These are phyloP conservation scores for Ustilago bromivora DNA, from an alignment of 1,284 basidiomycete genomes.

Conservation along the genomic window DNA sequence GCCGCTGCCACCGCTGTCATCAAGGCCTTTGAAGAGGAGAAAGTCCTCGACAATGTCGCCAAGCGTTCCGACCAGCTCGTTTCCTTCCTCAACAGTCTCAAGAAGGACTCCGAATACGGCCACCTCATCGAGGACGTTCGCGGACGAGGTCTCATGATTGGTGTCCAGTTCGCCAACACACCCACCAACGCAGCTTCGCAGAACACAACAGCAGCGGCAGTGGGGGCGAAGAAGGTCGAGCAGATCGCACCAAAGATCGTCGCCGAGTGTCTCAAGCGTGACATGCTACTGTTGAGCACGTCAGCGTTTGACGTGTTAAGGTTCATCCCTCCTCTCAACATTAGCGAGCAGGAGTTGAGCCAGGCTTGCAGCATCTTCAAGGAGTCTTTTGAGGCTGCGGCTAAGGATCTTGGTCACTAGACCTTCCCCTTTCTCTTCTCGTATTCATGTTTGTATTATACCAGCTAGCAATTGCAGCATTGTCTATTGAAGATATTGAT, in stretches of 20 bases:
- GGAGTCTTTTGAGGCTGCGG: conserved; percentile 50
- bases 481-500: not conserved
- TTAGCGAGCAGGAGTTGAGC: conserved; percentile 55
- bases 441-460: conserved; percentile 12
- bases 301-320: conserved; percentile 64
- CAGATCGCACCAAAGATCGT: conserved; percentile 60
- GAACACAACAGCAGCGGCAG: conserved; percentile 24
- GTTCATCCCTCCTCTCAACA: conserved; percentile 65
- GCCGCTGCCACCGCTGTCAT: conserved; percentile 63
- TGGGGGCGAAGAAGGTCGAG: conserved; percentile 11
- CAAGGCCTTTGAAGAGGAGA: conserved; percentile 59
- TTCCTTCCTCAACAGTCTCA: conserved; percentile 47
- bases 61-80: conserved; percentile 60
- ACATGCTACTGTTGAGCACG: conserved; percentile 66
- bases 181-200: conserved; percentile 20
- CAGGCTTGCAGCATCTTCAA: conserved; percentile 61
- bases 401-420: conserved; percentile 34
- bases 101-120: conserved; percentile 44
- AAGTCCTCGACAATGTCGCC: conserved; percentile 64
- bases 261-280: conserved; percentile 55
- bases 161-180: conserved; percentile 57
- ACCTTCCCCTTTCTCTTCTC: not conserved
- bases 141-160: conserved; percentile 66
- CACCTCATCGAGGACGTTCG: conserved; percentile 65
- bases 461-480: not conserved